Conservation (phyloP, 345 rosid species). For the Aquilaria sinensis region DNA sequence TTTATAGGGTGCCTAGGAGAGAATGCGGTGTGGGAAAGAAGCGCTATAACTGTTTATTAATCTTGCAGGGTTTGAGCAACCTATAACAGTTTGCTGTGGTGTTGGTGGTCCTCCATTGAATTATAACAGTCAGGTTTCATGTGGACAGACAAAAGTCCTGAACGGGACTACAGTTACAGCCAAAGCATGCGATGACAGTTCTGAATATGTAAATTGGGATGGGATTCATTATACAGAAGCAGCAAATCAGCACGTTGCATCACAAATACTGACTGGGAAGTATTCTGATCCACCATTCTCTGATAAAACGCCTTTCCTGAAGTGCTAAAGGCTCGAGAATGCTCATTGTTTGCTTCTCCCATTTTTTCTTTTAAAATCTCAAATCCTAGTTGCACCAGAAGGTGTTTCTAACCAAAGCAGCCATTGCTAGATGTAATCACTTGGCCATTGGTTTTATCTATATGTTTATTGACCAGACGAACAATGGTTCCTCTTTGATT, state of each 20-base stretch:
- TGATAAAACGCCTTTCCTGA: slow-evolving; percentile 80
- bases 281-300: slow-evolving; percentile 84
- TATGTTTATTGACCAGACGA: no score
- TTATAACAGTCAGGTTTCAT: slow-evolving; percentile 55
- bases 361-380: neutral
- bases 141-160: slow-evolving; percentile 83
- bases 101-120: slow-evolving; percentile 78
- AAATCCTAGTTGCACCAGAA: slow-evolving; percentile 7
- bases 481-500: no score
- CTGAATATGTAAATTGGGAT: slow-evolving; percentile 89
- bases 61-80: slow-evolving; percentile 82
- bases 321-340: slow-evolving; percentile 39
- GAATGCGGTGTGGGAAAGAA: neutral
- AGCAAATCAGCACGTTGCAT: slow-evolving; percentile 65
- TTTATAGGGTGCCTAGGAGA: neutral
- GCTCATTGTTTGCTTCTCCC: slow-evolving; percentile 7
- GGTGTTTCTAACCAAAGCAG: slow-evolving; percentile 8
- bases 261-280: slow-evolving; percentile 76
- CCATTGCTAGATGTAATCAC: neutral
- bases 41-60: neutral
- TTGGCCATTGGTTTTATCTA: no score
- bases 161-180: slow-evolving; percentile 57
- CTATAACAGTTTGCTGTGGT: slow-evolving; percentile 95
- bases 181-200: slow-evolving; percentile 69
- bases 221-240: slow-evolving; percentile 95